Evolutionary conservation across 2,329 filamentous ascomycete genomes (phyloP).

Genomic region (Trichocomaceae sp.): DNA sequence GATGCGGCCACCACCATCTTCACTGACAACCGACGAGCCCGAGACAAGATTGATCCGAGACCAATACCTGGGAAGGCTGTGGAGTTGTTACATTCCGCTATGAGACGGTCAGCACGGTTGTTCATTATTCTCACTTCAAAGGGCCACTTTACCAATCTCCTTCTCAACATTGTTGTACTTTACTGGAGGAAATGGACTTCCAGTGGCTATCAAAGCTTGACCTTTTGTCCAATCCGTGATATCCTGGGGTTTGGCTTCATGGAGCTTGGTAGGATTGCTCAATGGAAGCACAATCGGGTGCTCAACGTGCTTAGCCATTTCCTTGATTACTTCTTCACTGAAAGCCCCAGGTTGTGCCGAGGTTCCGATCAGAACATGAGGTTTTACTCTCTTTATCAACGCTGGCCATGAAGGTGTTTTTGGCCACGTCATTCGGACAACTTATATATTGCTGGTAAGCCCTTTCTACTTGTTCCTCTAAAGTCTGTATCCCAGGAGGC

Average conservation of each 20-base stretch:
- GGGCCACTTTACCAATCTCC: constrained; percentile 44
- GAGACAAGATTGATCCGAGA: constrained; percentile 66
- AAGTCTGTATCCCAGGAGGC: constrained; percentile 63
- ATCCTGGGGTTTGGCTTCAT: constrained; percentile 73
- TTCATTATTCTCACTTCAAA: background rate
- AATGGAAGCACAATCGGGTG: constrained; percentile 74
- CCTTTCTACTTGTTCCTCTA: constrained; percentile 68
- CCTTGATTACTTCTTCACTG: constrained; percentile 63
- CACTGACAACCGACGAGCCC: constrained; percentile 61
- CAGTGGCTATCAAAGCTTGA: constrained; percentile 71
- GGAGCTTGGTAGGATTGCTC: constrained; percentile 75
- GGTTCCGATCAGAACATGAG: constrained; percentile 76
- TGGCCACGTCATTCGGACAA: constrained; percentile 59
- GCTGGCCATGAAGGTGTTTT: constrained; percentile 81
- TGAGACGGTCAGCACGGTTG: no score
- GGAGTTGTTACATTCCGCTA: constrained; percentile 58
- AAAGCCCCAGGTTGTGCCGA: constrained; percentile 73
- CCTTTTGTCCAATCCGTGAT: constrained; percentile 73
- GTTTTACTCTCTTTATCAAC: constrained; percentile 66
- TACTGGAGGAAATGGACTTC: constrained; percentile 73
- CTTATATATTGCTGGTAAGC: constrained; percentile 74
- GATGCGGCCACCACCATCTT: constrained; percentile 77
- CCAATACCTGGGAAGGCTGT: constrained; percentile 82
- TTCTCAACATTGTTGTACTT: constrained; percentile 50
- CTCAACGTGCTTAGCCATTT: constrained; percentile 67